These are phyloP conservation scores for Dispira simplex DNA, from an alignment of 192 early-diverging fungal species.

Conservation along the genomic window DNA sequence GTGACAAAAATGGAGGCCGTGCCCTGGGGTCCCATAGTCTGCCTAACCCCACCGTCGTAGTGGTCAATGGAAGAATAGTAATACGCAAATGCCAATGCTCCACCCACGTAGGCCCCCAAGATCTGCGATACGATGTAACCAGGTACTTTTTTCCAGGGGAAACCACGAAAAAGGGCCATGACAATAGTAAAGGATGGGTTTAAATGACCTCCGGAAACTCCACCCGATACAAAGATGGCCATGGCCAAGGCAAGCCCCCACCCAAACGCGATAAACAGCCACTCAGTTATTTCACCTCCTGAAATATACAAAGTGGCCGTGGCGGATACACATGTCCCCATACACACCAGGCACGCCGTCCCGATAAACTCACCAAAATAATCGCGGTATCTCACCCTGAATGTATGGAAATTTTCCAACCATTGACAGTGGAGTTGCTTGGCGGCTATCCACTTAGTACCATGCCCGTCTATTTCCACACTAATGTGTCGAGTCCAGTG, in stretches of 20 bases:
- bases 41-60: slow-evolving; percentile 32
- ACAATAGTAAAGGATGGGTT: slow-evolving; percentile 64
- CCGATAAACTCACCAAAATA: slow-evolving; percentile 62
- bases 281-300: slow-evolving; percentile 22
- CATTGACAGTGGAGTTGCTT: no score
- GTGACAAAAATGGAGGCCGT: slow-evolving; percentile 55
- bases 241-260: slow-evolving; percentile 47
- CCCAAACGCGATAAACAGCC: slow-evolving; percentile 37
- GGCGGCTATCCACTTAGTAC: no score
- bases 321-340: slow-evolving; percentile 48
- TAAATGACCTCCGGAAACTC: slow-evolving; percentile 56
- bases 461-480: no score
- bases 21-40: slow-evolving; percentile 24
- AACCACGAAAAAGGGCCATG: slow-evolving; percentile 45
- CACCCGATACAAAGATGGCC: slow-evolving; percentile 42
- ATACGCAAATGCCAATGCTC: slow-evolving; percentile 42
- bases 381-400: slow-evolving; percentile 22
- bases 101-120: slow-evolving; percentile 52
- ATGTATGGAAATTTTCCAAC: no score
- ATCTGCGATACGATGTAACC: slow-evolving; percentile 48
- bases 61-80: slow-evolving; percentile 41
- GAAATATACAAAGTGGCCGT: slow-evolving; percentile 18
- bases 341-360: slow-evolving; percentile 43
- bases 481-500: no score
- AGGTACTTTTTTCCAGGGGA: slow-evolving; percentile 51